Conservation (phyloP, 129 eudicot species). For the Tagetes patula region DNA sequence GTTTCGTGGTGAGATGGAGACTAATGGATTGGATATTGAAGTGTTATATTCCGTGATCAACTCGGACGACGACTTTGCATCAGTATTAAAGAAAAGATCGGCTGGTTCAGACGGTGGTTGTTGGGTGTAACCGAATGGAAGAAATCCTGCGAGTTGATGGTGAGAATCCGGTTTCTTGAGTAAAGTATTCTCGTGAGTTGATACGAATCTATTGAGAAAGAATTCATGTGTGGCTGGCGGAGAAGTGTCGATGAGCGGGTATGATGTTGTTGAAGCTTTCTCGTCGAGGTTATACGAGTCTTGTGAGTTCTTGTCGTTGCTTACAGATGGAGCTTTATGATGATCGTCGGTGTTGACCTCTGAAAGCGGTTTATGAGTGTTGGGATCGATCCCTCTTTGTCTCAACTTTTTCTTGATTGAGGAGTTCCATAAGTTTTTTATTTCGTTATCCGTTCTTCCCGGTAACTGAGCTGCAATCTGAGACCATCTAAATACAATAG, state of each 20-base stretch:
- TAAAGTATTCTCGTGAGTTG: constrained; percentile 38
- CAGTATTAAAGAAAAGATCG: constrained; percentile 39
- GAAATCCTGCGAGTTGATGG: constrained; percentile 21
- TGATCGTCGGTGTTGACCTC: constrained; percentile 40
- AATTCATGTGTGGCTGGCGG: constrained; percentile 66
- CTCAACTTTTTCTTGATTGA: constrained; percentile 89
- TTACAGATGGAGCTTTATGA: constrained; percentile 37
- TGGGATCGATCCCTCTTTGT: constrained; percentile 94
- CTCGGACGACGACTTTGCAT: constrained; percentile 34
- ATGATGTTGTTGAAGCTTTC: constrained; percentile 25
- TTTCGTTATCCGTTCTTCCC: constrained; percentile 92
- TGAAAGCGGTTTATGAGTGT: constrained; percentile 71
- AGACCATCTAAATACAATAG: constrained; percentile 61
- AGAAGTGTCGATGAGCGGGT: constrained; percentile 35
- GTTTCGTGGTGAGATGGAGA: constrained; percentile 11
- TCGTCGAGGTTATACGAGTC: constrained; percentile 34
- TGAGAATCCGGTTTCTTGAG: constrained; percentile 38
- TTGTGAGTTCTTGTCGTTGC: constrained; percentile 39
- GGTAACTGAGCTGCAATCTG: constrained; percentile 95
- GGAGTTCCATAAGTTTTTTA: constrained; percentile 94
- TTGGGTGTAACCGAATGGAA: constrained; percentile 37
- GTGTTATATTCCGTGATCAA: constrained; percentile 28
- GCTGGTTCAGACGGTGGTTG: constrained; percentile 24
- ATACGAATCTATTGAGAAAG: constrained; percentile 53
- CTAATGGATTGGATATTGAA: constrained; percentile 24